Evolutionary conservation across 1,284 basidiomycete species (phyloP), one percentile per base, ranked within the genome.

Genomic region (Cystobasidium slooffiae): DNA sequence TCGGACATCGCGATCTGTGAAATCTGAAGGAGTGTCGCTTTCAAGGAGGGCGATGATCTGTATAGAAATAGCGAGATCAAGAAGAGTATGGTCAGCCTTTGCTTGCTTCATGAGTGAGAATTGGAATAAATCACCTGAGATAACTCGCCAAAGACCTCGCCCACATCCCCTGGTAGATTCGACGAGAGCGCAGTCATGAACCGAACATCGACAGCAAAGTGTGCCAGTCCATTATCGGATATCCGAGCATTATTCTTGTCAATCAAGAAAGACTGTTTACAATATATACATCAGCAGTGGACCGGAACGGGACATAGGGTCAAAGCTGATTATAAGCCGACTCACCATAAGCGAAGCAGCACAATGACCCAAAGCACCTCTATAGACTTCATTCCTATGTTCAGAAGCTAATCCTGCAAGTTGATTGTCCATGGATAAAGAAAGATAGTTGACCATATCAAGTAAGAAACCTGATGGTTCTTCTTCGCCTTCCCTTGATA

Each of bases 381-480:
- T 87, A 82, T 97, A 99, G 14, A 93, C 91, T 76, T 91, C 89
- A 62, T 92, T 90, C 83, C 96, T 96, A 83, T 94, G 91, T 6
- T 85, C 84, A 73, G 93, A 89, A 75, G 84, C 84, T 46, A 87
- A 78, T 9, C 92, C 89, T 80, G 97, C 90, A 64, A 91, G 86
- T 20, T 98, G 89, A 41, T 92, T 92, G 82, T 98, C 96, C 77
- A 99, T 94, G 77, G 97, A 93, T 0, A 95, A 97, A 51, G 91
- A 93, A 56, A 99, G 86, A 92, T 96, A 99, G 79, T 94, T 94
- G 80, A 97, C 88, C 80, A 98, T 88, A 82, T 98, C 97, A 80
- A 93, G 91, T 8, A 99, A 86, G 83, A 97, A 98, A 85, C 90
- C 89, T 86, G 93, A 96, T 56, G 94, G 92, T 55, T 88, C 88